Conservation (phyloP, 2,329 filamentous ascomycete genomes). For the Akanthomyces dipterigenus region DNA sequence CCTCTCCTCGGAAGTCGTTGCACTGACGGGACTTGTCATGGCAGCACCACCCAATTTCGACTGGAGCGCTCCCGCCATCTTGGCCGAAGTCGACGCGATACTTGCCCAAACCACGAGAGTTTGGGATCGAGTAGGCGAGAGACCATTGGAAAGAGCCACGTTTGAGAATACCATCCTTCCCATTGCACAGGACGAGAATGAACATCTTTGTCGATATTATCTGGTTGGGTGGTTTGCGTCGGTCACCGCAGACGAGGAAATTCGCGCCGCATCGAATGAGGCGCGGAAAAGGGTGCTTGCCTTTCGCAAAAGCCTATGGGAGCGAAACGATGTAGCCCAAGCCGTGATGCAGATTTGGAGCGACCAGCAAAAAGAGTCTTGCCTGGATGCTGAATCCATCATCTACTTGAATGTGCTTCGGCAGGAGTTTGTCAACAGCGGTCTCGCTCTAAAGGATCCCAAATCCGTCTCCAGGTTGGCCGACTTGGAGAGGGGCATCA, state of each 20-base stretch:
- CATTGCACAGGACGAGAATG: not conserved
- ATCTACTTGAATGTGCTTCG: not conserved
- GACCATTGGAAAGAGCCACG: too few relatives aligned
- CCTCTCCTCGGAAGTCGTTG: too few relatives aligned
- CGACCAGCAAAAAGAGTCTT: not conserved
- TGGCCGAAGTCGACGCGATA: not conserved
- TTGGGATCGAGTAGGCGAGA: not conserved
- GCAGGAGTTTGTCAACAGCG: not conserved
- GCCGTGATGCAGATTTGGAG: not conserved
- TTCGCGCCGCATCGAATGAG: not conserved
- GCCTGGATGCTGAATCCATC: not conserved
- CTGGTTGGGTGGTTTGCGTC: not conserved
- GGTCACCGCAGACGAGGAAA: not conserved
- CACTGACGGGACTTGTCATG: too few relatives aligned
- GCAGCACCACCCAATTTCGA: not conserved
- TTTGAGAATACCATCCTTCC: not conserved
- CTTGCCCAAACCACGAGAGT: not conserved
- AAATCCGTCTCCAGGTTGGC: not conserved
- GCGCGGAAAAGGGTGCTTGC: too few relatives aligned
- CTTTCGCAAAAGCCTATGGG: too few relatives aligned
- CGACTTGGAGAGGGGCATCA: not conserved
- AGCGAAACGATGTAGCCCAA: too few relatives aligned
- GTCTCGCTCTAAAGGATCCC: not conserved
- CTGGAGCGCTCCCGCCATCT: not conserved
- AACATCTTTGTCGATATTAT: too few relatives aligned